Percentiles rank a stretch among this genome's conserved stretches.
Conservation (phyloP, 257 asterid genomes). For the Paulownia fortunei region DNA sequence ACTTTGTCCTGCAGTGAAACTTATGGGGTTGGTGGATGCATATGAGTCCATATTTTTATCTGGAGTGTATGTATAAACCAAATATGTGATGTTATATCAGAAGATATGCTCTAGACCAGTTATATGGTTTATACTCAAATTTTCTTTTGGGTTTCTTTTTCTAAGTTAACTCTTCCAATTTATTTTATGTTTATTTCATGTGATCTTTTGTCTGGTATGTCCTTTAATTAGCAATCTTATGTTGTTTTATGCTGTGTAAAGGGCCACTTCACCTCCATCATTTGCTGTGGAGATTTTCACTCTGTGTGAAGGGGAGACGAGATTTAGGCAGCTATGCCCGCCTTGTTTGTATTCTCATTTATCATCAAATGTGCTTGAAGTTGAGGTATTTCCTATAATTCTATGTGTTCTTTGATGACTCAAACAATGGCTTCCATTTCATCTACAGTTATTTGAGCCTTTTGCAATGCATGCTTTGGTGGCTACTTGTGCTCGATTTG, state of each 20-base stretch:
- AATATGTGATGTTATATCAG: background rate
- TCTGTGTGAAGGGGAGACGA: constrained; percentile 78
- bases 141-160: too few species aligned
- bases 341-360: constrained; percentile 79
- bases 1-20: constrained; percentile 57
- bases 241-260: constrained; percentile 31
- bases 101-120: background rate
- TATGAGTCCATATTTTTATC: constrained; percentile 1
- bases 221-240: background rate
- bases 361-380: constrained; percentile 76
- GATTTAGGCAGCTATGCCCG: constrained; percentile 76
- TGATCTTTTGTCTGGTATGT: background rate
- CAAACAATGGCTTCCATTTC: background rate
- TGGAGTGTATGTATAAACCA: background rate
- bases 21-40: constrained; percentile 57
- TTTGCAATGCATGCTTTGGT: background rate
- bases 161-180: too few species aligned
- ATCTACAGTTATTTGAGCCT: background rate
- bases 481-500: background rate
- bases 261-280: constrained; percentile 85
- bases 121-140: background rate
- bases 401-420: background rate
- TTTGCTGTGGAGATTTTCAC: constrained; percentile 81
- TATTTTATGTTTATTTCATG: background rate
- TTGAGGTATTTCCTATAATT: constrained; percentile 54